Evolutionary conservation across 2,329 filamentous ascomycete genomes (phyloP).

Genomic region (Cercospora janseana): DNA sequence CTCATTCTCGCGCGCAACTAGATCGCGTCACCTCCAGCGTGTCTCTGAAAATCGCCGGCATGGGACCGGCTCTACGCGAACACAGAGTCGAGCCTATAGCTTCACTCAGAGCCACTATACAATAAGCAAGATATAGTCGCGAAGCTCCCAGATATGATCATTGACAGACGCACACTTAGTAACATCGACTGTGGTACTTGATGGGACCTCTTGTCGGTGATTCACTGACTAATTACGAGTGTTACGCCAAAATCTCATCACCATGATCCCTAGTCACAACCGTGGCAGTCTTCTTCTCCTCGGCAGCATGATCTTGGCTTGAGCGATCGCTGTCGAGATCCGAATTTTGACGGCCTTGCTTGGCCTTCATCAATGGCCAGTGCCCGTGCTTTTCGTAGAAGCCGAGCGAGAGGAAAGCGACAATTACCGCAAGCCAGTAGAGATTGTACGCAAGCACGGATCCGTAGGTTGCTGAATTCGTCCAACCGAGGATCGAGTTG

Average conservation of each 20-base stretch:
- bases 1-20: too few relatives aligned
- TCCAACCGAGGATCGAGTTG: slow-evolving; percentile 83
- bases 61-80: too few relatives aligned
- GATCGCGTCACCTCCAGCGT: too few relatives aligned
- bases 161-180: too few relatives aligned
- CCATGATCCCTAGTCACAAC: slow-evolving; percentile 9
- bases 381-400: slow-evolving; percentile 62
- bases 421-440: slow-evolving; percentile 75
- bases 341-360: slow-evolving; percentile 15
- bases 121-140: too few relatives aligned
- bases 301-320: slow-evolving; percentile 22
- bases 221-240: too few relatives aligned
- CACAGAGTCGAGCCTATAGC: too few relatives aligned
- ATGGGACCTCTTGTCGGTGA: too few relatives aligned
- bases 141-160: too few relatives aligned
- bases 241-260: slow-evolving; percentile 14
- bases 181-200: too few relatives aligned
- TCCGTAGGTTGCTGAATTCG: slow-evolving; percentile 83
- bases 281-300: slow-evolving; percentile 24
- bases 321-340: slow-evolving; percentile 25
- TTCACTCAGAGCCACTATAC: too few relatives aligned
- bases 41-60: too few relatives aligned
- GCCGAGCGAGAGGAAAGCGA: slow-evolving; percentile 62
- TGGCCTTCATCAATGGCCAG: slow-evolving; percentile 46
- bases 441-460: slow-evolving; percentile 84